Base-by-base conservation (phyloP, 768 basidiomycete genomes). In the Lactarius sanguifluus region DNA sequence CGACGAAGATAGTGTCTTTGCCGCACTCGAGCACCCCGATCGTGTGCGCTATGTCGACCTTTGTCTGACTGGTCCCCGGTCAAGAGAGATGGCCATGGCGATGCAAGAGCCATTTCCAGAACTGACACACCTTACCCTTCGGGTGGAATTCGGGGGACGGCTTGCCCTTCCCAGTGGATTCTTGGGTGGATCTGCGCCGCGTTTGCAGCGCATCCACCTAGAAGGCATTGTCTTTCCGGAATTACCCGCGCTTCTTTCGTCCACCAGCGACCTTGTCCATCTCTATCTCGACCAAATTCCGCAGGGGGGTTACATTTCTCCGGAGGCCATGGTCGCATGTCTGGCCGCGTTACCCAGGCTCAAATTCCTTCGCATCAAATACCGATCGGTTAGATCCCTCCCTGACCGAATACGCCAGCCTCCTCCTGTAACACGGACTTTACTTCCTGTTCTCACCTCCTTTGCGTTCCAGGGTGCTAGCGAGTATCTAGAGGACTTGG, bases 1-100 rank as follows among this genome's bases (percentile, higher is more conserved):
- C 32, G 62, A 63, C 4, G 62, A 56, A 36, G 55, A 57, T n/a
- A 57, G 25, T 6, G 6, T 57, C 15, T 4, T 63, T 45, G 55
- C 41, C 1, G 41, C 56, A 23, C 47, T 50, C 47, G 23, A 50
- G 23, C 12, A 50, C 7, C 23, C 4, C 4, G 23, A 12, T 50
- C 47, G 47, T 2, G 20, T n/a, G 5, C 23, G 23, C 47, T 23
- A 23, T 10, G 9, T 50, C 23, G 47, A 50, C 12, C 12, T 50
- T 5, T 13, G 47, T 3, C 12, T 50, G 12, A n/a, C 12, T 12
- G 23, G 47, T 9, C 23, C n/a, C 0, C 47, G 12, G 23, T 23
- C 10, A 50, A 23, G 23, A n/a, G n/a, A 43, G 3, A 10, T 32
- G 18, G 18, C 43, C 18, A 2, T 3, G 18, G 9, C 3, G 28